Evolutionary conservation across 768 basidiomycete species (phyloP).

Genomic region (Auricularia auricula-judae): DNA sequence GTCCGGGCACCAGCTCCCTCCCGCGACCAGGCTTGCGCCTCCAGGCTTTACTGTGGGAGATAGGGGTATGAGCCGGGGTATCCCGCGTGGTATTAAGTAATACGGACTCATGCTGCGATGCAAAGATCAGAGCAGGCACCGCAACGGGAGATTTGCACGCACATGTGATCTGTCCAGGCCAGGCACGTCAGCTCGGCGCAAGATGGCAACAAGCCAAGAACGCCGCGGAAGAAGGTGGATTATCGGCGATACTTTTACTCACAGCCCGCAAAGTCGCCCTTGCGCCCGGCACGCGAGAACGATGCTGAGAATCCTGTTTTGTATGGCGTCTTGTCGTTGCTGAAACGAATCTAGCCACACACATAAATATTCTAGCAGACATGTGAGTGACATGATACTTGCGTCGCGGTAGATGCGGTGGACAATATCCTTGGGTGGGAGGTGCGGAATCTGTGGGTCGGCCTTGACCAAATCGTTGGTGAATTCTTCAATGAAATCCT

Average conservation of each 20-base stretch:
- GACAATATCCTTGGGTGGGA: constrained; percentile 80
- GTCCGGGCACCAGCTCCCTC: constrained; percentile 68
- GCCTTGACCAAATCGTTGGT: constrained; percentile 55
- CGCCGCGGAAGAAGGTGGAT: neutral
- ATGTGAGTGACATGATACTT: constrained; percentile 11
- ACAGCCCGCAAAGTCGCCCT: constrained; percentile 85
- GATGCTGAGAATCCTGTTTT: constrained; percentile 72
- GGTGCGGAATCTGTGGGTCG: constrained; percentile 74
- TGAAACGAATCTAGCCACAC: constrained; percentile 61
- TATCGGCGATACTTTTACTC: constrained; percentile 20
- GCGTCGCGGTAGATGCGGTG: constrained; percentile 93
- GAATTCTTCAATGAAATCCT: constrained; percentile 65
- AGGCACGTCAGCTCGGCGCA: neutral
- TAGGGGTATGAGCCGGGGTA: neutral
- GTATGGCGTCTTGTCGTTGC: constrained; percentile 93
- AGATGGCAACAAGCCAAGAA: neutral
- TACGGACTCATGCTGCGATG: too few relatives aligned
- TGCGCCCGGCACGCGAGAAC: constrained; percentile 81
- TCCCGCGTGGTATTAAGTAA: too few relatives aligned
- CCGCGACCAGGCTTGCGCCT: constrained; percentile 61
- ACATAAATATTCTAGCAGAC: neutral
- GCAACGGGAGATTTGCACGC: constrained; percentile 11
- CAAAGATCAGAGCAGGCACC: too few relatives aligned
- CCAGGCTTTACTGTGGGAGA: constrained; percentile 24
- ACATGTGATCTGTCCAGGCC: constrained; percentile 48